Evolutionary conservation across 2,329 filamentous ascomycete species (phyloP).

Genomic region (Aspergillus sp.): DNA sequence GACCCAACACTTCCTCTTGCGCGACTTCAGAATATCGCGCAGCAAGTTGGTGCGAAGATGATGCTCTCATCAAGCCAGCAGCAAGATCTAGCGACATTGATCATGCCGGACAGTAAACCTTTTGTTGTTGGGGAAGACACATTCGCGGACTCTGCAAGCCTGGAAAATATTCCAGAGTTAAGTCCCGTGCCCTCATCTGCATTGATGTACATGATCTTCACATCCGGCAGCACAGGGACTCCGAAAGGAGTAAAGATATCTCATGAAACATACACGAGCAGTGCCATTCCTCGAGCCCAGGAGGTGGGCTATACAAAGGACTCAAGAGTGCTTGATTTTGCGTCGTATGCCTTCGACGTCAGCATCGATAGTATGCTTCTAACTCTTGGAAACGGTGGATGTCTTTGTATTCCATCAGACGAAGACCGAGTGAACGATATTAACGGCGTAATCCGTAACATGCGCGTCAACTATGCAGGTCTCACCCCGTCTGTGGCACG

Average conservation of each 20-base stretch:
- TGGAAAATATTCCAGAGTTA: constrained; percentile 13
- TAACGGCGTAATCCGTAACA: constrained; percentile 49
- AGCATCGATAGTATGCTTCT: constrained; percentile 56
- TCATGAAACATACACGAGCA: constrained; percentile 60
- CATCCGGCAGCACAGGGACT: constrained; percentile 54
- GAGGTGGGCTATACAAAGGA: constrained; percentile 51
- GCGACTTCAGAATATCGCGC: constrained; percentile 34
- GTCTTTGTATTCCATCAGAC: constrained; percentile 58
- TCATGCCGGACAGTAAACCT: constrained; percentile 31
- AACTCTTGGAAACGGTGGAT: constrained; percentile 57
- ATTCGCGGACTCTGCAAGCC: constrained; percentile 19
- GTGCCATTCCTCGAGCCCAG: constrained; percentile 53
- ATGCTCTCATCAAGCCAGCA: constrained; percentile 33
- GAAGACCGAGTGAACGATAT: constrained; percentile 52
- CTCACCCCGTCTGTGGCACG: constrained; percentile 62
- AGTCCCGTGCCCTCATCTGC: constrained; percentile 29
- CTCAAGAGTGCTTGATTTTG: constrained; percentile 62
- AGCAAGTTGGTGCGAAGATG: constrained; percentile 28
- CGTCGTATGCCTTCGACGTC: constrained; percentile 56
- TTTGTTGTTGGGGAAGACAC: constrained; percentile 28
- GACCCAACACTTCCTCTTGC: constrained; percentile 34
- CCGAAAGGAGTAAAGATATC: constrained; percentile 62
- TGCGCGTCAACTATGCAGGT: constrained; percentile 56
- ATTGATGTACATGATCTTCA: constrained; percentile 62
- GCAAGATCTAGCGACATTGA: constrained; percentile 24